A percentile compares a stretch with the other conserved stretches of the same genome.
phyloP scores from a whole-genome alignment of 2,329 filamentous ascomycete species.

The Lasiodiplodia gonubiensis region DNA sequence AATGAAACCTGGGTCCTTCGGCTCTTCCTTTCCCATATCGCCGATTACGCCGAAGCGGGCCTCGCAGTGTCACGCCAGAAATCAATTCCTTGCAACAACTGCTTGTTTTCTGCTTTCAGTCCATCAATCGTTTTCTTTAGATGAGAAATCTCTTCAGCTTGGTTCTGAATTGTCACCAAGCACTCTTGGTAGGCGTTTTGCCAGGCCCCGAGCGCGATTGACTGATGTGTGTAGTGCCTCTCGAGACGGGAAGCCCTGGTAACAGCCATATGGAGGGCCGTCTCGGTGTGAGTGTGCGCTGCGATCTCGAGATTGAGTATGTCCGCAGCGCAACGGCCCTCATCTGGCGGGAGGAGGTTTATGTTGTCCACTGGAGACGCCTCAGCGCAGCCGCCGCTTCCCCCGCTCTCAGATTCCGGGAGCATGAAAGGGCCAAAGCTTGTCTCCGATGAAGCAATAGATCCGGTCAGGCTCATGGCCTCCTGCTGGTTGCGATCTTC shows the following conservation, averaged over 20 bases:
- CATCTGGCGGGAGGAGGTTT: slow-evolving; percentile 4
- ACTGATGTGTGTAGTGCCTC: slow-evolving; percentile 1
- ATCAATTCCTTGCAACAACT: background rate
- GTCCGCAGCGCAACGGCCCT: background rate
- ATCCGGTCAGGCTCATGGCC: background rate
- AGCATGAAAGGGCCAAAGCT: background rate
- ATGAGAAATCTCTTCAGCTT: background rate
- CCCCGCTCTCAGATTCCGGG: background rate
- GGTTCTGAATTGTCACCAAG: background rate
- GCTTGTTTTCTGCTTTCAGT: background rate
- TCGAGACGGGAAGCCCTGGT: background rate
- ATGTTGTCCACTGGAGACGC: background rate
- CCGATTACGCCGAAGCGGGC: slow-evolving; percentile 1
- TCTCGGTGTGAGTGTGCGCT: slow-evolving; percentile 1
- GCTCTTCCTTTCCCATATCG: background rate
- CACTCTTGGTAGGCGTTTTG: slow-evolving; percentile 8
- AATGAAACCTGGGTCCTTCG: background rate
- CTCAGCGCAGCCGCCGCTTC: background rate
- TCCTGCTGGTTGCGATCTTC: background rate
- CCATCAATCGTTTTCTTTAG: background rate
- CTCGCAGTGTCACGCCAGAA: slow-evolving; percentile 1
- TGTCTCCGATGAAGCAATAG: background rate
- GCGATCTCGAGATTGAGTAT: slow-evolving; percentile 8
- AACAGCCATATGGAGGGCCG: background rate
- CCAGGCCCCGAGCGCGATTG: slow-evolving; percentile 1